phyloP scores from a whole-genome alignment of 2,329 filamentous ascomycete species.

The Dactylellina leptospora region DNA sequence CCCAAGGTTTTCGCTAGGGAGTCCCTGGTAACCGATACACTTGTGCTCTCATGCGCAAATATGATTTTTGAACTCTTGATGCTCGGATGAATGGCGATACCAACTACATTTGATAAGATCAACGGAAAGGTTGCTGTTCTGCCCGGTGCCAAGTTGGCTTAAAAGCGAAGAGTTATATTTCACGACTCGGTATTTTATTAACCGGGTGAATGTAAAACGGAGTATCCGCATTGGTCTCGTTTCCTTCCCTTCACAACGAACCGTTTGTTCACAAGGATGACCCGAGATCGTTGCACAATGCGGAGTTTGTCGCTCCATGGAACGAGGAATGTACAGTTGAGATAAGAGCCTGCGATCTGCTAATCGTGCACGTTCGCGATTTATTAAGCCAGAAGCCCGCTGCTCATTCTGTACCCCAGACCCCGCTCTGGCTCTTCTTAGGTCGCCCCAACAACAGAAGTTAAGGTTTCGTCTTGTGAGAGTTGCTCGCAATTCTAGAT shows the following conservation, averaged over 20 bases:
- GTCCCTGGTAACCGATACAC: not conserved
- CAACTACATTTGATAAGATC: not conserved
- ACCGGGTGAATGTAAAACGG: not conserved
- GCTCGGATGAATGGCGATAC: conserved; percentile 17
- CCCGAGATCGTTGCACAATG: no score
- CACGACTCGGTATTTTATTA: not conserved
- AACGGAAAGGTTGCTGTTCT: not conserved
- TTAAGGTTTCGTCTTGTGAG: no score
- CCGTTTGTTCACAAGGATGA: not conserved
- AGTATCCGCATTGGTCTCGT: not conserved
- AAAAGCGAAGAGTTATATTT: not conserved
- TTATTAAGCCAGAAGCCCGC: no score
- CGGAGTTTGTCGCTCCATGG: no score
- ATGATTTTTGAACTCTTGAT: not conserved
- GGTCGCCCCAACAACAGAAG: no score
- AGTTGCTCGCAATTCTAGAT: no score
- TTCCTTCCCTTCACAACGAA: not conserved
- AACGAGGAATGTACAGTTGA: no score
- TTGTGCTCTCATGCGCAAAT: not conserved
- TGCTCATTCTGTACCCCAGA: no score
- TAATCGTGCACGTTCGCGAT: no score
- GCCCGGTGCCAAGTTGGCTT: not conserved
- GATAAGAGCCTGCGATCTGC: no score
- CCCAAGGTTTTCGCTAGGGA: no score
- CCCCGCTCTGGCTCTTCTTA: no score